Percentiles rank a stretch among this genome's conserved stretches.
These are phyloP conservation scores for Termitomyces sp. DNA, from an alignment of 768 basidiomycete genomes.

Conservation along the genomic window DNA sequence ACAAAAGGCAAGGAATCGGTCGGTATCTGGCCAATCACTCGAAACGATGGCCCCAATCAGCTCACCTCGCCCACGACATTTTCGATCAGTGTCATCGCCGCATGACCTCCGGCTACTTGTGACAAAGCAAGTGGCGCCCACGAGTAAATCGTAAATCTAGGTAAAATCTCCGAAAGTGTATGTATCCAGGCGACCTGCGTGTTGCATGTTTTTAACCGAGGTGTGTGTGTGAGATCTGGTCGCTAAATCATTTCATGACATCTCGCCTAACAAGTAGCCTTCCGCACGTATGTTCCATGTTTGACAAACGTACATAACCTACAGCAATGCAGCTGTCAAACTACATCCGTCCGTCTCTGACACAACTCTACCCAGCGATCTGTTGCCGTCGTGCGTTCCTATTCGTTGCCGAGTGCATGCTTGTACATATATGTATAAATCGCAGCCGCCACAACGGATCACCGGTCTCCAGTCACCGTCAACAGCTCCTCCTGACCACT, in stretches of 20 bases:
- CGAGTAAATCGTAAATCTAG: too few species aligned
- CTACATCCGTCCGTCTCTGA: background rate
- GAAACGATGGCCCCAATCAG: background rate
- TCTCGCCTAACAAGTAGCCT: background rate
- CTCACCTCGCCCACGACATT: background rate
- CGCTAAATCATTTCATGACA: background rate
- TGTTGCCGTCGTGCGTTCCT: background rate
- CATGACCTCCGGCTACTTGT: conserved; percentile 5
- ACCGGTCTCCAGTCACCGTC: background rate
- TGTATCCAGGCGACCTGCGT: background rate
- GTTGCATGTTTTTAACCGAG: conserved; percentile 1
- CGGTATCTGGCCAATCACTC: background rate
- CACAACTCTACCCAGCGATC: background rate
- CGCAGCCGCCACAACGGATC: background rate
- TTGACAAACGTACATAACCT: background rate
- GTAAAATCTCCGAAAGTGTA: conserved; percentile 2
- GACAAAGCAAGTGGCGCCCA: background rate
- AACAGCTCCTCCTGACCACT: too few species aligned
- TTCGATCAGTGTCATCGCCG: background rate
- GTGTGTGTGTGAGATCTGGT: too few species aligned
- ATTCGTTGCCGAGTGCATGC: too few species aligned
- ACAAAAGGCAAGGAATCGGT: background rate
- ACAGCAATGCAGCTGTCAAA: background rate
- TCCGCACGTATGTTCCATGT: background rate
- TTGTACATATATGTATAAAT: background rate